A percentile compares a stretch with the other conserved stretches of the same genome.
phyloP scores from a whole-genome alignment of 2,329 filamentous ascomycete species.

The Phaeosphaeria sp. region DNA sequence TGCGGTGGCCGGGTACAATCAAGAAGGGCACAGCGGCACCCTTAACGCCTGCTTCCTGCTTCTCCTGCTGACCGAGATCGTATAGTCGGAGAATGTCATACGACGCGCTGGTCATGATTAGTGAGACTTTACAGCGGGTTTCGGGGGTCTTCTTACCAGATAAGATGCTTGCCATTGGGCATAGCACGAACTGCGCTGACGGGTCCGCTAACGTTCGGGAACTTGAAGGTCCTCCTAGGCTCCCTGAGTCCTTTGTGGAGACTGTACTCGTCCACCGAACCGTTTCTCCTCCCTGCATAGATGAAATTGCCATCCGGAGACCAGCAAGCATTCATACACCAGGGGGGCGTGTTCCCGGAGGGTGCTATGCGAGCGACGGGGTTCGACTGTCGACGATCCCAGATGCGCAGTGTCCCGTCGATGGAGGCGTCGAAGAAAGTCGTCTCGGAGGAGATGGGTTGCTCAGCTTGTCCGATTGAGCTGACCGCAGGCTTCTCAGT shows the following conservation, averaged over 20 bases:
- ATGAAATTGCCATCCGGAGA: constrained; percentile 94
- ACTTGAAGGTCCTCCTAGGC: constrained; percentile 80
- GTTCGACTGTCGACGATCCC: constrained; percentile 80
- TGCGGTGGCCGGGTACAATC: constrained; percentile 90
- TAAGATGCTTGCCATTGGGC: constrained; percentile 88
- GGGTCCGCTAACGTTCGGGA: constrained; percentile 86
- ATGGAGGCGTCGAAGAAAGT: constrained; percentile 90
- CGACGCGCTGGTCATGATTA: constrained; percentile 67
- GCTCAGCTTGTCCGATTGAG: constrained; percentile 45
- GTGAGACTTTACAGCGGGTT: not conserved
- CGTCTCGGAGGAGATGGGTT: constrained; percentile 66
- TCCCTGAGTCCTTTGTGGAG: constrained; percentile 79
- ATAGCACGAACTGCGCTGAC: constrained; percentile 89
- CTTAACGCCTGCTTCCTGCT: constrained; percentile 62
- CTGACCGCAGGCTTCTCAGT: constrained; percentile 29
- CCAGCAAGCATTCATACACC: constrained; percentile 98
- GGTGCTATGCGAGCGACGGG: constrained; percentile 82
- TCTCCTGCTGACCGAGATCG: constrained; percentile 70
- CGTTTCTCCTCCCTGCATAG: constrained; percentile 88
- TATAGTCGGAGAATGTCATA: constrained; percentile 94
- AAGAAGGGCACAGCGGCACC: constrained; percentile 89
- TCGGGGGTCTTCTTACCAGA: constrained; percentile 68
- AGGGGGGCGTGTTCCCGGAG: constrained; percentile 79
- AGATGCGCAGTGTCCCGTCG: constrained; percentile 88
- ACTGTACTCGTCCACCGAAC: constrained; percentile 92